phyloP scores from a whole-genome alignment of 1,284 basidiomycete genomes.

The Peniophora sp. region DNA sequence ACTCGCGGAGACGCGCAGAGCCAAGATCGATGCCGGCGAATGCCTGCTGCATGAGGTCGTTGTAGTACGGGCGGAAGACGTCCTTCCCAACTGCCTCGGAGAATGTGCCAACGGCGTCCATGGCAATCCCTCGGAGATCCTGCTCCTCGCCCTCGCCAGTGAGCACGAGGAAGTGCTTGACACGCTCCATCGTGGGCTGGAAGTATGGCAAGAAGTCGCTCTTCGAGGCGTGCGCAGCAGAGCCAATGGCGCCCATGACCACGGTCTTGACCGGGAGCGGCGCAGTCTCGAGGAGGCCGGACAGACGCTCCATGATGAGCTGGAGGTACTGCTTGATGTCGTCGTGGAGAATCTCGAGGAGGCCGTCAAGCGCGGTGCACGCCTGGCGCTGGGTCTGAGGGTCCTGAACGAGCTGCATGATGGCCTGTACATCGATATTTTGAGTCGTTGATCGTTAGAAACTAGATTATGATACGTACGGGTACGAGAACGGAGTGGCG shows the following conservation, averaged over 20 bases:
- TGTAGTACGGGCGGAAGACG: slow-evolving; percentile 92
- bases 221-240: slow-evolving; percentile 97
- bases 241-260: slow-evolving; percentile 96
- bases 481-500: slow-evolving; percentile 86
- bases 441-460: slow-evolving; percentile 3
- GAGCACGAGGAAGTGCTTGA: slow-evolving; percentile 83
- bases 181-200: slow-evolving; percentile 82
- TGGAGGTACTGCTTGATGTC: slow-evolving; percentile 88
- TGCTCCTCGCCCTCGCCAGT: slow-evolving; percentile 83
- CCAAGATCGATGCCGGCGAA: slow-evolving; percentile 89
- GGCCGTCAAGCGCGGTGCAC: slow-evolving; percentile 93
- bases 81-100: slow-evolving; percentile 96
- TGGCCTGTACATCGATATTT: slow-evolving; percentile 40
- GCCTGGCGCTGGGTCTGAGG: slow-evolving; percentile 85
- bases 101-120: slow-evolving; percentile 97
- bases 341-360: slow-evolving; percentile 93
- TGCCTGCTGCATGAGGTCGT: slow-evolving; percentile 92
- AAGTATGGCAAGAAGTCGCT: slow-evolving; percentile 94
- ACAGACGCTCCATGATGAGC: slow-evolving; percentile 93
- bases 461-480: slow-evolving; percentile 33
- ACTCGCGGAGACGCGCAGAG: slow-evolving; percentile 86
- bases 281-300: slow-evolving; percentile 82
- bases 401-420: slow-evolving; percentile 89
- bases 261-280: slow-evolving; percentile 88
- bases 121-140: slow-evolving; percentile 95